A percentile compares a stretch with the other conserved stretches of the same genome.
Evolutionary conservation across 108 stramenopile genomes (phyloP).

Genomic region (Fragilaria radians): DNA sequence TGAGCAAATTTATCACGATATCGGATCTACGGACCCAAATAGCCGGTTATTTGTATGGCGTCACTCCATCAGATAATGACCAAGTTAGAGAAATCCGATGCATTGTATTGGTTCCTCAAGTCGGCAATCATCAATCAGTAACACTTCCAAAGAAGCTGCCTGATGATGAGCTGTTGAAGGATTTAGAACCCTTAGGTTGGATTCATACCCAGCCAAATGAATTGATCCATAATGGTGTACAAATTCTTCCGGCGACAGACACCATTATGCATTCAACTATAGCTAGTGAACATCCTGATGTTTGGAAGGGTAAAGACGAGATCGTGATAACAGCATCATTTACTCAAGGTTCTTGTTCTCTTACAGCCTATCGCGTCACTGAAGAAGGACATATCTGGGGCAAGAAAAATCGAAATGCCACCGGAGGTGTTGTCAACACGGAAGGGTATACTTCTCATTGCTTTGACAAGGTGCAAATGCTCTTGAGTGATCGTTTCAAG

Average conservation of each 20-base stretch:
- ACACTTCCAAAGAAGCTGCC: conserved; percentile 92
- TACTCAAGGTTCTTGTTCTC: conserved; percentile 96
- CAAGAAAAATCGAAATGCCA: conserved; percentile 84
- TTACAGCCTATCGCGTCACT: conserved; percentile 95
- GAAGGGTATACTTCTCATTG: conserved; percentile 90
- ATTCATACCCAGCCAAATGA: conserved; percentile 99
- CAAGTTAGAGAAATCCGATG: conserved; percentile 95
- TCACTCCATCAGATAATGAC: conserved; percentile 93
- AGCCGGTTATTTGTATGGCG: conserved; percentile 97
- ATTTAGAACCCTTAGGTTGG: conserved; percentile 97
- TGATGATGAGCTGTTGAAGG: conserved; percentile 84
- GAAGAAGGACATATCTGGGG: conserved; percentile 94
- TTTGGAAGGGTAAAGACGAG: conserved; percentile 90
- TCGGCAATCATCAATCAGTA: conserved; percentile 94
- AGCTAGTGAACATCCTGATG: conserved; percentile 71
- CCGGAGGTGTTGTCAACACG: conserved; percentile 83
- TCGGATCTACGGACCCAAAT: conserved; percentile 96
- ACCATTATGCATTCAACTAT: conserved; percentile 87
- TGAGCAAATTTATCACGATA: conserved; percentile 94
- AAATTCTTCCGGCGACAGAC: conserved; percentile 89
- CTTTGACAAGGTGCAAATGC: conserved; percentile 98
- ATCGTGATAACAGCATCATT: conserved; percentile 95
- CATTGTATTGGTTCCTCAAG: conserved; percentile 97
- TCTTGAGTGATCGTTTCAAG: conserved; percentile 94
- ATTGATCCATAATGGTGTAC: conserved; percentile 87